phyloP scores from a whole-genome alignment of 371 early-diverging fungal genomes.

The Choanephora cucurbitarum region DNA sequence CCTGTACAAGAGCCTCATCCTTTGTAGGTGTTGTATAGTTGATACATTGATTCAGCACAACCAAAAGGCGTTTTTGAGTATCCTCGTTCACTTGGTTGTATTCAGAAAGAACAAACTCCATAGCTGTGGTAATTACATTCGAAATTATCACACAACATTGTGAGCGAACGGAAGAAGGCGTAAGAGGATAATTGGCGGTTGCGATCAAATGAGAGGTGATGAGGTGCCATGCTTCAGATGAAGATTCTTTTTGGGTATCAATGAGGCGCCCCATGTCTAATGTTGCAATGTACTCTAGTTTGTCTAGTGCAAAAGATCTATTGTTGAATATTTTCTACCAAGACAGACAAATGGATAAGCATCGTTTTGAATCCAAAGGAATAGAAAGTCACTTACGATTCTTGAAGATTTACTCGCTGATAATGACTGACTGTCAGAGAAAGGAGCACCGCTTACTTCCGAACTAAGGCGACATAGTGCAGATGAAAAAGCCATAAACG shows the following conservation, averaged over 20 bases:
- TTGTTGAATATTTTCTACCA: conserved; percentile 66
- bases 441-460: conserved; percentile 56
- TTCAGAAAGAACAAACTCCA: conserved; percentile 64
- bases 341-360: not conserved
- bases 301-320: conserved; percentile 83
- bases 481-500: conserved; percentile 68
- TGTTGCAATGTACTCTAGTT: conserved; percentile 74
- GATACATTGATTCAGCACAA: conserved; percentile 49
- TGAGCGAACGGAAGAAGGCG: conserved; percentile 66
- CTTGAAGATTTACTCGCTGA: conserved; percentile 34
- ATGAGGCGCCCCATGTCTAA: conserved; percentile 74
- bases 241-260: conserved; percentile 38
- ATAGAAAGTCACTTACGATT: conserved; percentile 28
- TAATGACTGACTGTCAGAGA: conserved; percentile 30
- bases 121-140: conserved; percentile 76
- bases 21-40: conserved; percentile 27
- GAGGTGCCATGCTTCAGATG: conserved; percentile 64
- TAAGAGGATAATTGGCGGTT: conserved; percentile 66
- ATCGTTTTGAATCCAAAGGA: not conserved
- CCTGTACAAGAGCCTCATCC: conserved; percentile 17
- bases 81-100: conserved; percentile 56
- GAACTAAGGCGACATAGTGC: conserved; percentile 74
- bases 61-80: conserved; percentile 54
- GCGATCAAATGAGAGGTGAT: conserved; percentile 78
- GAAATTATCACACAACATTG: conserved; percentile 85